Evolutionary conservation across 2,329 filamentous ascomycete genomes (phyloP), one percentile per base, ranked within the genome.

Genomic region (Ophiocordyceps sinensis): DNA sequence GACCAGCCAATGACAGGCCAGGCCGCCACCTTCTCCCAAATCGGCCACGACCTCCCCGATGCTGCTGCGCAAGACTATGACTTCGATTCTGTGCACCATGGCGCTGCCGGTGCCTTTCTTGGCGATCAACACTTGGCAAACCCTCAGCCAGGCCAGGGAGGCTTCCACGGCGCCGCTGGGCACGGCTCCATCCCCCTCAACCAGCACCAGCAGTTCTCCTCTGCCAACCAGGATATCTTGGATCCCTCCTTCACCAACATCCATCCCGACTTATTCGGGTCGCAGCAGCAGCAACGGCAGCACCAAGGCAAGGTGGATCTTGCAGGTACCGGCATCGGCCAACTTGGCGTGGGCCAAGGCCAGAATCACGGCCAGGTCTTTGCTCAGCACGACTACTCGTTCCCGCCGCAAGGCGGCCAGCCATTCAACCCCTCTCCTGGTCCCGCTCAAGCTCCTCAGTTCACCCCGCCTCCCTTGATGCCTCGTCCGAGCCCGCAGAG

Each of bases 221-320:
- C 58, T 28, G 44, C 57, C 13, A 47, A 48, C 32, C 54, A 59
- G 44, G 60, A 64, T 43, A 54, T 58, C 37, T 51, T 65, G 34
- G 56, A 65, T 42, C 53, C 61, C 34, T 51, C 56, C 28, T 63
- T 65, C 38, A 49, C 51, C 48, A 56, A 57, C 42, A 53, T 65
- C 10, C 57, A 62, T 32, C 51, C 60, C 13, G 60, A 62, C 30
- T 41, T 64, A 21, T 66, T 63, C 41, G 48, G 47, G 10, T 60
- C 64, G 38, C 60, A 59, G 40, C 41, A 39, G 38, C 60, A 59
- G 40, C 41, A 39, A n/a, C 43, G 35, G 19, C 28, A 36, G 11
- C 39, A 39, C 6, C 36, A 19, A 26, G 43, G 44, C 26, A 63
- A 62, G 45, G 44, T 57, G 38, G 50, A 54, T 35, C 47, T 60